Evolutionary conservation across 192 early-diverging fungal genomes (phyloP), one percentile per base, ranked within the genome.

Genomic region (Mortierella hygrophila): DNA sequence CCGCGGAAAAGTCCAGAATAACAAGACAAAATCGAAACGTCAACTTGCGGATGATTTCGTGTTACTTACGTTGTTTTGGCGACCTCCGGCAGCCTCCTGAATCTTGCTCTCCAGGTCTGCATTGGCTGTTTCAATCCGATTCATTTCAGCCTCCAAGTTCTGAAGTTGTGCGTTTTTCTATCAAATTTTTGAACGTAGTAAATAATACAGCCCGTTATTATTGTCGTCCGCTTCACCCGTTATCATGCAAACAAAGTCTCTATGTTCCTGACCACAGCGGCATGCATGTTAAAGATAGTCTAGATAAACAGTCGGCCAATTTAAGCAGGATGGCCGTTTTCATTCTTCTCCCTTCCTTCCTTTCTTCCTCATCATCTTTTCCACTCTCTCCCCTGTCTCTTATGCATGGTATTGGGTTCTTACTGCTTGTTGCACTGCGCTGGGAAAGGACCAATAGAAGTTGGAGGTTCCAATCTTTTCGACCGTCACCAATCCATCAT

Each of bases 391-490:
- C 60, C 60, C 60, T 65, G 60, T 65, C 26, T 35, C 0, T 63
- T 65, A 65, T 65, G 3, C 29, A 65, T 35, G 21, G 20, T 21
- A 32, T 57, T 57, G 55, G n/a, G 5, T n/a, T 23, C 88, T 72
- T 71, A 93, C 91, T 32, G 90, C 78, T 87, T 92, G 89, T 49
- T 89, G 81, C 7, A 91, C 91, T 21, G 94, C 91, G 74, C 93
- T 94, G 6, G 96, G 96, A 80, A 96, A 98, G n/a, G 96, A 93
- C 97, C 97, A 98, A 81, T 89, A 98, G 80, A 95, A 98, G 80
- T 98, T 98, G 29, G 96, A 96, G 21, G 94, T 94, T 6, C 96
- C 97, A 71, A 98, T 96, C 85, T 96, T 98, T 75, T 98, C 97
- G 32, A 87, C 87, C 35, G 91, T 91, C 15, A 97, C 96, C 23